Base-by-base conservation (phyloP, 495 filamentous ascomycete genomes). In the Penicillium daleae region DNA sequence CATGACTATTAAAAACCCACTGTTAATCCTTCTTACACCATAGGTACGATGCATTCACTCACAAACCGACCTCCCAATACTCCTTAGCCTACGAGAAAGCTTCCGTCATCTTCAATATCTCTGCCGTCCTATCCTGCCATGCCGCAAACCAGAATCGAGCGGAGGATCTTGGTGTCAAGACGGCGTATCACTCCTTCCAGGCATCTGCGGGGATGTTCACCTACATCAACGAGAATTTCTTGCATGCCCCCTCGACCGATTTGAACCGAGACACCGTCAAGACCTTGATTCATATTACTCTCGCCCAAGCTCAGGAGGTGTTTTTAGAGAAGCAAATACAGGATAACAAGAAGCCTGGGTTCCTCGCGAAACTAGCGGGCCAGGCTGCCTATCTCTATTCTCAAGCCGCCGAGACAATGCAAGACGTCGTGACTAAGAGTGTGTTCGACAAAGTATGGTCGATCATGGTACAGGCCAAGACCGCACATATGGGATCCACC, bases 91-190 rank as follows among this genome's bases (percentile, higher is more conserved):
- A 93, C 76, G 95, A 99, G 76, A 99, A 99, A 76, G 95, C 95
- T 21, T 98, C 96, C 59, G 96, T 99, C 73, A 97, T 99, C 68
- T 99, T 99, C 86, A 99, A 99, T 76, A 98, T 99, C 71, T 96
- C 95, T 22, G 96, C 95, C 62, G 93, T 98, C 8, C 82, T 98
- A 19, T 98, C 93, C 21, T 97, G 94, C 69, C 93, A 99, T 81
- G 95, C 93, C 51, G 95, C 95, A 59, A 83, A 92, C 73, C 95
- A 98, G 74, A 91, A 93, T 61, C 89, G 96, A 22, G 90, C 88
- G 61, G 93, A 98, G 69, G 96, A 98, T 62, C 81, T 89, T 21
- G 94, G 96, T 27, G 85, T 98, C 64, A 99, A 98, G 78, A 95
- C 92, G 17, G 91, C 95, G 3, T 99, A 97, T 71, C 94, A 99